phyloP scores from a whole-genome alignment of 148 eudicot genomes.

The Arbutus unedo region DNA sequence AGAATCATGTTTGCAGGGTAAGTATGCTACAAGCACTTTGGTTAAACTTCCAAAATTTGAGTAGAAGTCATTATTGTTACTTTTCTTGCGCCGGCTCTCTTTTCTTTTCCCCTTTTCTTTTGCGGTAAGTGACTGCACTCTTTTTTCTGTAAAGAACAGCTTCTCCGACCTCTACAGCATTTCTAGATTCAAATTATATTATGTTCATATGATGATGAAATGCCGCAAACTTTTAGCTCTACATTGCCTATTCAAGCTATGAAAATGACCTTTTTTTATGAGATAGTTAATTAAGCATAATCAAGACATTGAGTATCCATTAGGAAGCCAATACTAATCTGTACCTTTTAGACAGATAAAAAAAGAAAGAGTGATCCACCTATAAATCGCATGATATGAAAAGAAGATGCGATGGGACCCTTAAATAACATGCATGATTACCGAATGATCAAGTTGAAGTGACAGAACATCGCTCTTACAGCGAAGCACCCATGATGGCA shows the following conservation, averaged over 20 bases:
- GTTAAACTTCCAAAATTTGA: not conserved
- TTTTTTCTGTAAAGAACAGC: not conserved
- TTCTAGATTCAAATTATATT: not conserved
- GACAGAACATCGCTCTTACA: conserved; percentile 79
- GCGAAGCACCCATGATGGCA: conserved; percentile 41
- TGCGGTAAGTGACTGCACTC: not conserved
- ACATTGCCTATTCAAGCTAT: not conserved
- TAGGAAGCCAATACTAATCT: not conserved
- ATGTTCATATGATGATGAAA: not conserved
- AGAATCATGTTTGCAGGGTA: not conserved
- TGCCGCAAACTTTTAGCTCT: not conserved
- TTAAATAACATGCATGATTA: conserved; percentile 35
- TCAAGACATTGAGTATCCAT: not conserved
- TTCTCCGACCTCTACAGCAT: not conserved
- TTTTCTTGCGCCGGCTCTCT: too few species aligned
- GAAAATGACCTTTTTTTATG: not conserved
- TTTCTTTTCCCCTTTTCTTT: not conserved
- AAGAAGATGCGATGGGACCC: conserved; percentile 7
- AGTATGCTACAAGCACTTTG: not conserved
- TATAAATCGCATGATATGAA: not conserved
- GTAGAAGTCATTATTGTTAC: not conserved
- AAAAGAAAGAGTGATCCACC: not conserved
- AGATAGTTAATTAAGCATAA: not conserved
- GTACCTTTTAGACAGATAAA: not conserved
- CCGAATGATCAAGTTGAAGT: conserved; percentile 62